Evolutionary conservation across 768 basidiomycete genomes (phyloP), one percentile per base, ranked within the genome.

Genomic region (Panaeolus cyanescens): DNA sequence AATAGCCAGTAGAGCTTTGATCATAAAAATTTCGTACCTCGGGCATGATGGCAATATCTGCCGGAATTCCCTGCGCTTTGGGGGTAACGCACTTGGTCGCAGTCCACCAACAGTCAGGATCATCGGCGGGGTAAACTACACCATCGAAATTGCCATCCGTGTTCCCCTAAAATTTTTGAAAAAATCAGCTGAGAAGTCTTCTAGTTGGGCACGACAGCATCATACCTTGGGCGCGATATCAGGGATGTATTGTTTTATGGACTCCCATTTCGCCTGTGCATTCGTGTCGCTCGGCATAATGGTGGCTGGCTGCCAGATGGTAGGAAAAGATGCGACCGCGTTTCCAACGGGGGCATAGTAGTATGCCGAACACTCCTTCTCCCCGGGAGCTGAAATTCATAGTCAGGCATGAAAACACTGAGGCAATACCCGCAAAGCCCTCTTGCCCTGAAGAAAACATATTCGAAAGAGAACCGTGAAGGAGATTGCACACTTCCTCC

Each of bases 81-180:
- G 86, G 85, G 1, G 67, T 80, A 0, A 69, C 73, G 65, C 87
- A 88, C 31, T 79, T 70, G 12, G 55, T 54, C 19, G 40, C 67
- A 1, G 80, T 75, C 83, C 83, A 85, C 82, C 82, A 86, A 57
- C 85, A 86, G 61, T 86, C 79, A 0, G 80, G 78, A 64, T 86
- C 85, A 0, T 69, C 58, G 0, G 77, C 13, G 1, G 73, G 37
- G 61, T 85, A 84, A 20, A 62, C 68, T 6, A 74, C 55, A 0
- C 70, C 70, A 31, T 67, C 70, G 65, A 78, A 71, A 61, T 74
- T 64, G 9, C 73, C 76, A 31, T 65, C 58, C 25, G 64, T 42
- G 7, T 70, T 71, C 33, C 70, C 69, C 67, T 70, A 32, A 13
- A 64, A 25, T 55, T 25, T n/a, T 54, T 32, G 12, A 19, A 9